These are phyloP conservation scores for Microdochium paspali DNA, from an alignment of 2,329 filamentous ascomycete genomes.

Conservation along the genomic window DNA sequence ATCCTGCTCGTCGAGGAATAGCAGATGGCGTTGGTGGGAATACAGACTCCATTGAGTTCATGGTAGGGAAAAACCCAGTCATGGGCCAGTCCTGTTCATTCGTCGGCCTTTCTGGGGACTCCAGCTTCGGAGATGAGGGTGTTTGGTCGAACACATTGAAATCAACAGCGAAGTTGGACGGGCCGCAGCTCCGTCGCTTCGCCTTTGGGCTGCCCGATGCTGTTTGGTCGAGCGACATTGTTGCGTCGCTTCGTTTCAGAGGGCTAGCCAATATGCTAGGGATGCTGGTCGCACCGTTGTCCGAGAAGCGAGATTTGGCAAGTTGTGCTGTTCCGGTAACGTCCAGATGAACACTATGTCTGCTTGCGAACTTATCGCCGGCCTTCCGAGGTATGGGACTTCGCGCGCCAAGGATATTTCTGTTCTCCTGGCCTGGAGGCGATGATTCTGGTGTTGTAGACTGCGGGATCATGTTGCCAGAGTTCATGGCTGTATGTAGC, in stretches of 20 bases:
- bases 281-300: conserved; percentile 32
- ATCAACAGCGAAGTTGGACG: conserved; percentile 48
- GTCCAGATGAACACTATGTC: conserved; percentile 50
- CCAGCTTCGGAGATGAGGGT: conserved; percentile 32
- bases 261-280: conserved; percentile 63
- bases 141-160: conserved; percentile 70
- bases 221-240: conserved; percentile 76
- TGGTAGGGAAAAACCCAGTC: not conserved
- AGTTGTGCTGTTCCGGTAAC: conserved; percentile 42
- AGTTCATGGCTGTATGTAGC: conserved; percentile 60
- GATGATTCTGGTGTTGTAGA: conserved; percentile 33
- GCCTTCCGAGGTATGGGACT: conserved; percentile 32
- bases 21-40: conserved; percentile 39
- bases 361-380: conserved; percentile 35
- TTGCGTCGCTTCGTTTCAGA: conserved; percentile 82
- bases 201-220: conserved; percentile 77
- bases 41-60: conserved; percentile 26
- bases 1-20: conserved; percentile 62
- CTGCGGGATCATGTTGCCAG: conserved; percentile 50
- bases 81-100: conserved; percentile 44
- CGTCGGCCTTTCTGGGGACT: conserved; percentile 31
- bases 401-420: conserved; percentile 17
- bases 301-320: conserved; percentile 39
- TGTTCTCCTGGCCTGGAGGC: conserved; percentile 34
- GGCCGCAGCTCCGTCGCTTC: conserved; percentile 81